phyloP scores from a whole-genome alignment of 2,329 filamentous ascomycete species.

The Alternaria gaisen region DNA sequence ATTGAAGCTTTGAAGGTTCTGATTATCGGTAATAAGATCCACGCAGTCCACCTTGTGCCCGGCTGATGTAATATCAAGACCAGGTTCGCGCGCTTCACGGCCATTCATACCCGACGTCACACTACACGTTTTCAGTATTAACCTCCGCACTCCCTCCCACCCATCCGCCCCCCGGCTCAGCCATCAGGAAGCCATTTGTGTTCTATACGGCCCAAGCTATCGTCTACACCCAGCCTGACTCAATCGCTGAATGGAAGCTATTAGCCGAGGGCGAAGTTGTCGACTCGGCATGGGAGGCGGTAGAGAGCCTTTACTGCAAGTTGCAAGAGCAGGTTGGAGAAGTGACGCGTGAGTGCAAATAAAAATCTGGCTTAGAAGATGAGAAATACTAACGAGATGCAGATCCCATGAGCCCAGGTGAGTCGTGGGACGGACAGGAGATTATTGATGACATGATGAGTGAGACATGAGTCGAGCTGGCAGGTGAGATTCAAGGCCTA shows the following conservation, averaged over 20 bases:
- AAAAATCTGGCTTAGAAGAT: background rate
- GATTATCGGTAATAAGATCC: background rate
- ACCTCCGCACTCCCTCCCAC: background rate
- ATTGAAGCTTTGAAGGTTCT: too few species aligned
- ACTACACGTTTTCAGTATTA: too few species aligned
- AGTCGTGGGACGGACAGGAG: background rate
- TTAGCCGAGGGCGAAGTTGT: background rate
- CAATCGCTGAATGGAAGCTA: background rate
- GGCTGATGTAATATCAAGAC: background rate
- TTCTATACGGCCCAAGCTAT: background rate
- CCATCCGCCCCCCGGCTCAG: too few species aligned
- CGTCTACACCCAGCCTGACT: background rate
- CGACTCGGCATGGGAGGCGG: background rate
- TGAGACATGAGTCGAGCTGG: too few species aligned
- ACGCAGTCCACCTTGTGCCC: rapidly evolving
- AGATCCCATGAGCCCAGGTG: background rate
- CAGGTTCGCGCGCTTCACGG: background rate
- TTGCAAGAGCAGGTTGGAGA: background rate
- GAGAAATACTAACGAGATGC: background rate
- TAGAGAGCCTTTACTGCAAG: background rate
- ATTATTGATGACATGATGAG: too few species aligned
- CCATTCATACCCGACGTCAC: background rate
- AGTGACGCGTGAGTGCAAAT: background rate
- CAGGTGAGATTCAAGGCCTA: too few species aligned
- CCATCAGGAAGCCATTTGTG: too few species aligned